A percentile compares a stretch with the other conserved stretches of the same genome.
These are phyloP conservation scores for Suillus clintonianus DNA, from an alignment of 768 basidiomycete genomes.

Conservation along the genomic window DNA sequence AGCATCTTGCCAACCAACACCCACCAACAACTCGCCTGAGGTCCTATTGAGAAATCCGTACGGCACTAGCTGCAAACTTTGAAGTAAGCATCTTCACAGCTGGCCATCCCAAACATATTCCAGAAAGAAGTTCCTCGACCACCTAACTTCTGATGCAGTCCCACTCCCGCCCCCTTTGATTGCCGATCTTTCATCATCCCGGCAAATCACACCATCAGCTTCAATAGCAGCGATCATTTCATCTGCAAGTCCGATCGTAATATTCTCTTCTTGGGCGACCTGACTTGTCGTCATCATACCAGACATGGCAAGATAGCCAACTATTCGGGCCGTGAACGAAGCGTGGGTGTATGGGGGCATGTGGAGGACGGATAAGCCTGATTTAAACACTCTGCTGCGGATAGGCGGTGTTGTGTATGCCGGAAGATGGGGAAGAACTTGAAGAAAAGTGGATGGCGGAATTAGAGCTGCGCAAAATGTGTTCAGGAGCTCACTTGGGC, in stretches of 20 bases:
- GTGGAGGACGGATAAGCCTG: slow-evolving; percentile 81
- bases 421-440: slow-evolving; percentile 69
- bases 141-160: slow-evolving; percentile 64
- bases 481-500: slow-evolving; percentile 1
- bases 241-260: slow-evolving; percentile 70
- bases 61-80: neutral
- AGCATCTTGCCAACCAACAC: neutral
- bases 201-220: slow-evolving; percentile 64
- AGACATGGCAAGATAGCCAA: slow-evolving; percentile 49
- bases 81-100: slow-evolving; percentile 12
- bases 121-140: slow-evolving; percentile 69
- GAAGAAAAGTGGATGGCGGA: slow-evolving; percentile 84
- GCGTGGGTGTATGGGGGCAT: slow-evolving; percentile 72
- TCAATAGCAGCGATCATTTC: slow-evolving; percentile 84
- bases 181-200: slow-evolving; percentile 62
- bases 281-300: slow-evolving; percentile 65
- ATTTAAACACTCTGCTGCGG: slow-evolving; percentile 62
- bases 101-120: slow-evolving; percentile 80
- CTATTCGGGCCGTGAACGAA: slow-evolving; percentile 70
- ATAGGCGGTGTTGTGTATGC: slow-evolving; percentile 68
- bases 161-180: slow-evolving; percentile 43
- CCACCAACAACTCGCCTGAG: neutral
- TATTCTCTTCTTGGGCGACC: slow-evolving; percentile 67
- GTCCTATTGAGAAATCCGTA: neutral
- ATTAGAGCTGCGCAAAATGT: slow-evolving; percentile 66